Conservation (phyloP, 768 basidiomycete genomes). For the Podaxis sp. region DNA sequence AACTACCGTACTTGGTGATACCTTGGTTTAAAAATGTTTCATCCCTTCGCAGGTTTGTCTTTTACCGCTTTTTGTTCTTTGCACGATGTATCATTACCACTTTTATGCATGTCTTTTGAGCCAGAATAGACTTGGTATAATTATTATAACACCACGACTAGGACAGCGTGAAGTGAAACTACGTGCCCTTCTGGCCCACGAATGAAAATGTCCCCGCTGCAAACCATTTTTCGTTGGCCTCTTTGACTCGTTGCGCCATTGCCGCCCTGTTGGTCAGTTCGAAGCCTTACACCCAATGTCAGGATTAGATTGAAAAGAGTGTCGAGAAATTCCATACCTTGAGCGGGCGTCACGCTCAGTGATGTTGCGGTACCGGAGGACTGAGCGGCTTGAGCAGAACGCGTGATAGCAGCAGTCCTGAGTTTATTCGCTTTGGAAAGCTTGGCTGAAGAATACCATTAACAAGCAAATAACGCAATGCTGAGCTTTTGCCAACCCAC, state of each 20-base stretch:
- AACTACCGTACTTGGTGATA: background rate
- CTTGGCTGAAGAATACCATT: conserved; percentile 62
- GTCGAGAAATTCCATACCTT: conserved; percentile 53
- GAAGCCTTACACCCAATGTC: conserved; percentile 57
- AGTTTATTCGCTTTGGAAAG: conserved; percentile 93
- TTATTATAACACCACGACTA: conserved; percentile 2
- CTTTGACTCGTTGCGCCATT: conserved; percentile 84
- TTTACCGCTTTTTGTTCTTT: background rate
- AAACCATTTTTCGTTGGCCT: conserved; percentile 98
- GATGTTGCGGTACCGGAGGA: conserved; percentile 88
- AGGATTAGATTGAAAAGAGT: background rate
- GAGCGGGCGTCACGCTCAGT: conserved; percentile 91
- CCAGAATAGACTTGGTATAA: background rate
- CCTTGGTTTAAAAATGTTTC: background rate
- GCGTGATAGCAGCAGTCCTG: conserved; percentile 79
- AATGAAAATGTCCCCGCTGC: conserved; percentile 83
- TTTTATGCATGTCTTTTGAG: background rate
- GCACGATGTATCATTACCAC: conserved; percentile 14
- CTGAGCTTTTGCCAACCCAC: conserved; percentile 41
- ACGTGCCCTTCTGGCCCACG: conserved; percentile 52
- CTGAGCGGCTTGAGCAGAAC: conserved; percentile 63
- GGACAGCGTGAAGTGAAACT: conserved; percentile 8
- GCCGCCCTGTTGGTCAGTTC: conserved; percentile 93
- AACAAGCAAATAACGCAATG: background rate
- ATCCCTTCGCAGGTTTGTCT: conserved; percentile 1